Evolutionary conservation across 106 monocot genomes (phyloP).

Genomic region (Dioscorea dumetorum): DNA sequence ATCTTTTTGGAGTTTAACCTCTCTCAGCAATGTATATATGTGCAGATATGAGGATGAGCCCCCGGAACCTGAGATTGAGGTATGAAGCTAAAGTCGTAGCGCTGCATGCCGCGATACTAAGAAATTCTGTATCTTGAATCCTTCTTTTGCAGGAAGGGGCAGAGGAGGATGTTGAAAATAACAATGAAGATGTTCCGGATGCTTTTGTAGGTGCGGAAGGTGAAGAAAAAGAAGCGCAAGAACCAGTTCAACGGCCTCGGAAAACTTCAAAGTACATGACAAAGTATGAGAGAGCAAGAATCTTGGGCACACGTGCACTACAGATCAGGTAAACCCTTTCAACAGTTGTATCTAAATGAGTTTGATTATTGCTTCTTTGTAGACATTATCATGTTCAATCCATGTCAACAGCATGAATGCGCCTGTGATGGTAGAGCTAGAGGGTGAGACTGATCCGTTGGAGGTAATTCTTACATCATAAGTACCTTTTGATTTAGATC

Average conservation of each 20-base stretch:
- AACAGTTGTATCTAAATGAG: background rate
- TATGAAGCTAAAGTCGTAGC: conserved; percentile 3
- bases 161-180: conserved; percentile 64
- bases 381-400: background rate
- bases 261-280: conserved; percentile 85
- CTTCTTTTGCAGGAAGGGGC: conserved; percentile 61
- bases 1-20: too few species aligned
- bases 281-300: conserved; percentile 75
- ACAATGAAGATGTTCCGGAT: conserved; percentile 74
- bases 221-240: conserved; percentile 46
- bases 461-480: conserved; percentile 22
- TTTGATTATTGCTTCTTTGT: background rate
- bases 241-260: conserved; percentile 30
- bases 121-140: background rate
- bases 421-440: conserved; percentile 81
- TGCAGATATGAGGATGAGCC: conserved; percentile 93
- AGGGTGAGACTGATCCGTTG: conserved; percentile 74
- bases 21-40: background rate
- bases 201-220: conserved; percentile 31
- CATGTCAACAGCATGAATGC: conserved; percentile 68
- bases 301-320: conserved; percentile 71
- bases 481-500: too few species aligned
- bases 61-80: conserved; percentile 91
- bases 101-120: background rate
- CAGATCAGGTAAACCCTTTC: conserved; percentile 50